These are phyloP conservation scores for Biscogniauxia marginata DNA, from an alignment of 2,329 filamentous ascomycete genomes.

Conservation along the genomic window DNA sequence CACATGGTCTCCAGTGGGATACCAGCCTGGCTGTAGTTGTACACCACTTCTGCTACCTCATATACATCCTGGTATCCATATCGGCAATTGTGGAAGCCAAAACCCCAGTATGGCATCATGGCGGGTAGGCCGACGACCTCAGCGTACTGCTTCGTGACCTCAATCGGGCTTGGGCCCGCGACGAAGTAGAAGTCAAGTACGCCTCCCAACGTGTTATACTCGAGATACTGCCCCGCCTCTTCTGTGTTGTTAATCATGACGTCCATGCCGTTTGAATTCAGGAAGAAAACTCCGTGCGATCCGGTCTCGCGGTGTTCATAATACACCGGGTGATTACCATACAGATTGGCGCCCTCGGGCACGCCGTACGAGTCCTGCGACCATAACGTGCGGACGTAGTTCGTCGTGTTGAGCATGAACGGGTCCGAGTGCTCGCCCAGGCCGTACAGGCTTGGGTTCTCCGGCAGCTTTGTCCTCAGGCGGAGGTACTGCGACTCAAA, in stretches of 20 bases:
- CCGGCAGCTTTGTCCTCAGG: constrained; percentile 67
- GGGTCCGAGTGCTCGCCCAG: constrained; percentile 75
- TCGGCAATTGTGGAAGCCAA: constrained; percentile 61
- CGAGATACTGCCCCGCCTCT: constrained; percentile 63
- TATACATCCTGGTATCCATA: constrained; percentile 66
- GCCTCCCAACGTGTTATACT: constrained; percentile 78
- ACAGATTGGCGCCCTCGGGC: constrained; percentile 64
- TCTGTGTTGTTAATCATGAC: constrained; percentile 67
- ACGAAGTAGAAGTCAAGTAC: constrained; percentile 72
- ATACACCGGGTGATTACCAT: constrained; percentile 74
- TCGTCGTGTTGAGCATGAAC: constrained; percentile 64
- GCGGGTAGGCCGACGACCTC: constrained; percentile 54
- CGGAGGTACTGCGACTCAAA: constrained; percentile 79
- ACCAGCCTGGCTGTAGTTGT: constrained; percentile 62
- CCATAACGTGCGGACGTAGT: constrained; percentile 71
- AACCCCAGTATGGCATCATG: constrained; percentile 64
- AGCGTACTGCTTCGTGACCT: constrained; percentile 59
- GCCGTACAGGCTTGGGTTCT: constrained; percentile 71
- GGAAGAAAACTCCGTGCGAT: constrained; percentile 65
- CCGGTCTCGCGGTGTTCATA: constrained; percentile 64
- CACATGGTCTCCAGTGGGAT: constrained; percentile 71
- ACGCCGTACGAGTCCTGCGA: constrained; percentile 64
- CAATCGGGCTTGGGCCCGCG: constrained; percentile 55
- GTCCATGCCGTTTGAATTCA: constrained; percentile 77
- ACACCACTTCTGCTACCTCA: constrained; percentile 64